Evolutionary conservation across 306 rosid species (phyloP), one percentile per base, ranked within the genome.

Genomic region (Prunus mira): DNA sequence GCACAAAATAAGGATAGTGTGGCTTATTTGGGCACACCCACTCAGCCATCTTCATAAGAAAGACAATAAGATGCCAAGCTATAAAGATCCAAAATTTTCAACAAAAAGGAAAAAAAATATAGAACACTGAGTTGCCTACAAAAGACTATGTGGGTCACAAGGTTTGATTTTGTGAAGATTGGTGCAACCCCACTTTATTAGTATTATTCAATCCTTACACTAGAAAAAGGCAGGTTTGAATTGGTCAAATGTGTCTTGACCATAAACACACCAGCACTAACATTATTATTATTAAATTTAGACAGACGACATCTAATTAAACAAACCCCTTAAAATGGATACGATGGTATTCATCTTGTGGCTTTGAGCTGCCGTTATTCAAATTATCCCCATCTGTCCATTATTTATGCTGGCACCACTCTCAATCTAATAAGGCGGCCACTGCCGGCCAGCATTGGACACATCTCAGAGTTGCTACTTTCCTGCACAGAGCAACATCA

Each of bases 221-320:
- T 70, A 24, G 34, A 32, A 45, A 78, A 76, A 66, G 55, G 82
- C 75, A 75, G 79, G 75, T 57, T 60, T 70, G 75, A 60, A 69
- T 62, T 73, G 84, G 88, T 86, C 87, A 85, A 45, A 28, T 19
- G 24, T 14, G 28, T 70, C 83, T 74, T 85, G 88, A 82, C 79
- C 82, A 83, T 5, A 38, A 66, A 65, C 41, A 41, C 66, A 41
- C 66, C 63, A 32, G 25, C 78, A 68, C 76, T 69, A 27, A 79
- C 81, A 68, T 84, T 88, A 71, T 82, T 81, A 38, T 75, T 17
- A 20, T 63, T 34, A 60, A 5, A 25, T 2, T 49, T 27, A 38
- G 43, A 34, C 47, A 67, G 27, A 46, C 70, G 65, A 67, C 25
- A 47, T 56, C 24, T 72, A 24, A 58, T 17, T 15, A 67, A 67